Evolutionary conservation across 257 asterid species (phyloP).

Genomic region (Gentiana dahurica): DNA sequence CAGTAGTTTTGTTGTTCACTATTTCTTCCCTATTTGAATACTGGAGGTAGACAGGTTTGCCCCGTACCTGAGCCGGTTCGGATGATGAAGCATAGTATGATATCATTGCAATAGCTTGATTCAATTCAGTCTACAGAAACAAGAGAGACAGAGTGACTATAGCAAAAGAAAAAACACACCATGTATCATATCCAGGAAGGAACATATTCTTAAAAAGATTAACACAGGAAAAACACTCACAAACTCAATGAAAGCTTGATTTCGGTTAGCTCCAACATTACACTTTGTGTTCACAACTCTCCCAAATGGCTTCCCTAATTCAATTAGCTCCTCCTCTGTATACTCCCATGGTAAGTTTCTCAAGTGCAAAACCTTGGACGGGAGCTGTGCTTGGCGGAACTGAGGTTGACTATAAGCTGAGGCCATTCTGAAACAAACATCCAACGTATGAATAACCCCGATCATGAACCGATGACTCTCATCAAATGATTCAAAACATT

Average conservation of each 20-base stretch:
- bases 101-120: conserved; percentile 98
- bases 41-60: conserved; percentile 97
- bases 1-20: conserved; percentile 99
- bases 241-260: conserved; percentile 96
- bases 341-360: conserved; percentile 99
- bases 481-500: too few species aligned
- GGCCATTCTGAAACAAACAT: conserved; percentile 46
- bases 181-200: conserved; percentile 4
- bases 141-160: conserved; percentile 2
- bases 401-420: conserved; percentile 95
- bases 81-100: conserved; percentile 98
- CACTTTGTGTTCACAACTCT: conserved; percentile 95
- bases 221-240: conserved; percentile 32
- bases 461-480: too few species aligned
- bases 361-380: conserved; percentile 94
- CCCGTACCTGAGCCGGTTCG: conserved; percentile 99
- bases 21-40: conserved; percentile 99
- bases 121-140: conserved; percentile 55
- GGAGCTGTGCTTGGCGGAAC: conserved; percentile 93
- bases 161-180: not conserved
- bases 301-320: conserved; percentile 94
- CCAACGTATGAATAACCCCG: conserved; percentile 16
- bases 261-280: conserved; percentile 94
- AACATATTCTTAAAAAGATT: not conserved
- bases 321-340: conserved; percentile 85